Percentiles rank a stretch among this genome's conserved stretches.
Conservation (phyloP, 2,329 filamentous ascomycete species). For the Cryoendolithus antarcticus region DNA sequence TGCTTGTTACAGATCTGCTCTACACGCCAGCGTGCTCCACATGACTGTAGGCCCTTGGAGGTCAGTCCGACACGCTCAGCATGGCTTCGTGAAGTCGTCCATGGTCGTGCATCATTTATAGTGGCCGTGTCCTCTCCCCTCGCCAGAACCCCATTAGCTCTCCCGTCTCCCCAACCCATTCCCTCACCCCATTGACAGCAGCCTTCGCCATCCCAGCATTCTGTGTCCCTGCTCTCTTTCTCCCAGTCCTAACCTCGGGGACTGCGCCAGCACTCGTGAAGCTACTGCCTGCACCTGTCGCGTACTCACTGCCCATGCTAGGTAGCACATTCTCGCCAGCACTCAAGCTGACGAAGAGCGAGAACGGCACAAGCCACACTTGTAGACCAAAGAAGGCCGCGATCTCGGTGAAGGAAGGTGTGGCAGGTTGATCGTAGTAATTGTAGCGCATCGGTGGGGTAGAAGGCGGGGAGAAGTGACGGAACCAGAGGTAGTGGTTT, state of each 20-base stretch:
- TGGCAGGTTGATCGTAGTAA: constrained; percentile 28
- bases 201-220: constrained; percentile 43
- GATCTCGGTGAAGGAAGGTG: constrained; percentile 85
- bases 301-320: constrained; percentile 72
- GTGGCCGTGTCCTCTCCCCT: constrained; percentile 41
- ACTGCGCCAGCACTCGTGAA: neutral
- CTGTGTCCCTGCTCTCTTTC: constrained; percentile 38
- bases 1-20: no score
- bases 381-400: constrained; percentile 92
- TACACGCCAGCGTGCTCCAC: neutral
- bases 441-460: constrained; percentile 39
- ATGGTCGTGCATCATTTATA: constrained; percentile 11
- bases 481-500: constrained; percentile 96
- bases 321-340: constrained; percentile 92
- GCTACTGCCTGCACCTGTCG: constrained; percentile 41
- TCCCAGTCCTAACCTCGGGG: constrained; percentile 24
- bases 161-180: constrained; percentile 52
- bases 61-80: no score
- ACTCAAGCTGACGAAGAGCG: constrained; percentile 85
- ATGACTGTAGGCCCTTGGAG: neutral
- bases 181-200: constrained; percentile 48
- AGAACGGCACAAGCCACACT: constrained; percentile 93
- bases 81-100: neutral
- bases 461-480: constrained; percentile 61
- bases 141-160: constrained; percentile 52